Percentiles rank a stretch among this genome's conserved stretches.
These are phyloP conservation scores for Amphibolis antarctica DNA, from an alignment of 106 monocot species.

Conservation along the genomic window DNA sequence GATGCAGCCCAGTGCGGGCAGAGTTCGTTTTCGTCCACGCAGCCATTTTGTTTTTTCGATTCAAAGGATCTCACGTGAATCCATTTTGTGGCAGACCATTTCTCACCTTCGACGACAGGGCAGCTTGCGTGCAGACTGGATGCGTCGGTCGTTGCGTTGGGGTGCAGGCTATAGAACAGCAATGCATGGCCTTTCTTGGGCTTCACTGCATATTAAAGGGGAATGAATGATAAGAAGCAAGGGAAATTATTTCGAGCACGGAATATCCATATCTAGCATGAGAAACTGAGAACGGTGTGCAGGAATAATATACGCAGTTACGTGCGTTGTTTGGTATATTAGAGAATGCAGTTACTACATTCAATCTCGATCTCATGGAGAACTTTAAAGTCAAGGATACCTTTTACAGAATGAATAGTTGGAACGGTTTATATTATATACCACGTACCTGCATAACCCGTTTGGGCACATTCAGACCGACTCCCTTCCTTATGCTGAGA, in stretches of 20 bases:
- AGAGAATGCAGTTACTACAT: background rate
- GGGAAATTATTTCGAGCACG: background rate
- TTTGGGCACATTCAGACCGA: constrained; percentile 79
- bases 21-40: constrained; percentile 36
- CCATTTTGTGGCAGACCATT: constrained; percentile 98
- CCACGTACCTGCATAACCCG: constrained; percentile 75
- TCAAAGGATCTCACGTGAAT: constrained; percentile 60
- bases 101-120: constrained; percentile 72
- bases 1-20: constrained; percentile 55
- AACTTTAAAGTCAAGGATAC: background rate
- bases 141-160: constrained; percentile 49
- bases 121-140: constrained; percentile 72
- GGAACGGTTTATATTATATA: background rate
- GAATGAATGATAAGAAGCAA: background rate
- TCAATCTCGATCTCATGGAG: background rate
- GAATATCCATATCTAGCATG: background rate
- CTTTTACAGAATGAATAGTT: background rate
- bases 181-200: constrained; percentile 71
- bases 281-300: background rate
- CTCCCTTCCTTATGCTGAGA: constrained; percentile 55
- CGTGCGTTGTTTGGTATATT: too few species aligned
- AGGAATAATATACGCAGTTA: too few species aligned
- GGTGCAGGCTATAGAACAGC: constrained; percentile 85
- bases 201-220: constrained; percentile 40
- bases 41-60: constrained; percentile 5